Evolutionary conservation across 2,329 filamentous ascomycete genomes (phyloP), one percentile per base, ranked within the genome.

Genomic region (Chaetoscypha palmicola): DNA sequence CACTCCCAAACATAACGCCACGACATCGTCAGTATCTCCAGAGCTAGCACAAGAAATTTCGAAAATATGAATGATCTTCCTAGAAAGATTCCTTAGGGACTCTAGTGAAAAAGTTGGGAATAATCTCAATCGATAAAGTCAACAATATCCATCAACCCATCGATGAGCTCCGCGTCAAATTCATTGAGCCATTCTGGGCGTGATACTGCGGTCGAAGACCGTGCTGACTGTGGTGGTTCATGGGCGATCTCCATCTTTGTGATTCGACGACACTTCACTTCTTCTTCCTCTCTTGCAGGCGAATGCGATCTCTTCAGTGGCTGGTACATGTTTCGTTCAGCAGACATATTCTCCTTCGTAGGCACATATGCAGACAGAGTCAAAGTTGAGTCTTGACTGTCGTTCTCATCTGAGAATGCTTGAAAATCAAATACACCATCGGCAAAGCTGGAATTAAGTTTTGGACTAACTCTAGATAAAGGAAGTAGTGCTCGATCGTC

Each of bases 101-200:
- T n/a, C n/a, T n/a, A n/a, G n/a, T n/a, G n/a, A n/a, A n/a, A n/a
- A n/a, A n/a, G n/a, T n/a, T n/a, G n/a, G n/a, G n/a, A n/a, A n/a
- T n/a, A n/a, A n/a, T n/a, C 22, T 47, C 34, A 57, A n/a, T 55
- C 50, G n/a, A 62, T 49, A 49, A 63, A 64, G 17, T 64, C 60
- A 38, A 63, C 62, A 45, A 54, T 51, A 24, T 53, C 60, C 32
- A 54, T 55, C 20, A 59, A 55, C 12, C 53, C 50, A 22, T 58
- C 48, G 43, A 64, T 56, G 3, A 64, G 50, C 7, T 55, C 57
- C 10, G 56, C 38, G 36, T 64, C 61, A 41, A 63, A 53, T 3
- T 61, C 61, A 36, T 58, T 48, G 7, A 60, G 56, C 62, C 62
- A 62, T 3, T 49, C 50, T 23, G 62, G 58, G 36, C 56, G 31